Conservation (phyloP, 2,329 filamentous ascomycete genomes). For the Rosellinia necatrix region DNA sequence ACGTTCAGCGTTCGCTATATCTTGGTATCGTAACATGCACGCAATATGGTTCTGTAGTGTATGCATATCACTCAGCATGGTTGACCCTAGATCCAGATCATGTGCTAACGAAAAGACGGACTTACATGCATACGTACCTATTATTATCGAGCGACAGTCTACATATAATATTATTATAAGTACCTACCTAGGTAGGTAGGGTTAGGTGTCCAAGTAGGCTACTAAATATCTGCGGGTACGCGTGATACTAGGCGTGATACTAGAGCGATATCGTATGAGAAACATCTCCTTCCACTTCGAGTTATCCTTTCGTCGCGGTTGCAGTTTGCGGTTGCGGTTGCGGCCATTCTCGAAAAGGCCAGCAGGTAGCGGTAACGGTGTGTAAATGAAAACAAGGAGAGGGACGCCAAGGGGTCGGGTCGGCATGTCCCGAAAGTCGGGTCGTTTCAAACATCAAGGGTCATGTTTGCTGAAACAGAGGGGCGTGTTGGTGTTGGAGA, state of each 20-base stretch:
- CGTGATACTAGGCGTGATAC: not conserved
- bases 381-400: conserved; percentile 15
- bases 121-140: not conserved
- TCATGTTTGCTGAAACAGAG: conserved; percentile 14
- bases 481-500: not conserved
- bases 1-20: not conserved
- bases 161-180: no score
- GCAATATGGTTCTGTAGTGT: not conserved
- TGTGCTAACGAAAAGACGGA: not conserved
- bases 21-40: not conserved
- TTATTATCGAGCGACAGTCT: no score
- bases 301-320: not conserved
- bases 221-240: no score
- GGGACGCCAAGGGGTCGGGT: conserved; percentile 18
- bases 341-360: no score
- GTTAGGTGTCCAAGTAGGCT: no score
- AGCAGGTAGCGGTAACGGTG: not conserved
- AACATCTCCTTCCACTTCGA: not conserved
- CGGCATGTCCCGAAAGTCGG: conserved; percentile 15
- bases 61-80: no score
- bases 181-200: no score
- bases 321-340: not conserved
- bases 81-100: no score
- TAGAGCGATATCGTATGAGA: not conserved
- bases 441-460: conserved; percentile 20